Evolutionary conservation across 768 basidiomycete species (phyloP).

Genomic region (Amanita molliuscula): DNA sequence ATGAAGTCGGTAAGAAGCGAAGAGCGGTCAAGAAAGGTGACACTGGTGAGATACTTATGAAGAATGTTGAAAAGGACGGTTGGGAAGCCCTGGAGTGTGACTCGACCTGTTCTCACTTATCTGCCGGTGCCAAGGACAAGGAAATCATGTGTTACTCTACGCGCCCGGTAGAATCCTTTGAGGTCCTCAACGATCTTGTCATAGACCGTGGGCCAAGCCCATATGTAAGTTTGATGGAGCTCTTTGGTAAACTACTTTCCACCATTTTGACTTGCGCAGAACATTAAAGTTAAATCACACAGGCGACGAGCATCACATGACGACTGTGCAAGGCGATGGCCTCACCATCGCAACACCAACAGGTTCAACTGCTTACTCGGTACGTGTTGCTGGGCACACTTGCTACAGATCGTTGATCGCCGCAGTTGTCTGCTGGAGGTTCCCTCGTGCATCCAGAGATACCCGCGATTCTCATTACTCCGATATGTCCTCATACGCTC

Average conservation of each 20-base stretch:
- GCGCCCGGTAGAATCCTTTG: constrained; percentile 89
- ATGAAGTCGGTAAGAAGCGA: constrained; percentile 54
- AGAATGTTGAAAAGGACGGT: constrained; percentile 77
- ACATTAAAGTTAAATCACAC: background rate
- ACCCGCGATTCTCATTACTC: constrained; percentile 91
- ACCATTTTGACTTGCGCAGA: background rate
- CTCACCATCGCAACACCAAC: constrained; percentile 94
- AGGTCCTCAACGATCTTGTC: constrained; percentile 92
- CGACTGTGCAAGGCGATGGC: constrained; percentile 97
- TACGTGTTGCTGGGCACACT: constrained; percentile 26
- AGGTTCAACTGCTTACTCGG: constrained; percentile 97
- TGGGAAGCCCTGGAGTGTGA: constrained; percentile 96
- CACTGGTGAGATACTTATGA: constrained; percentile 97
- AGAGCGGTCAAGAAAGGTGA: constrained; percentile 89
- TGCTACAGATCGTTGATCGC: constrained; percentile 6
- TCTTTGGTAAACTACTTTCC: constrained; percentile 66
- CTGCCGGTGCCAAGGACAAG: constrained; percentile 65
- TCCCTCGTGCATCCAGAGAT: constrained; percentile 98
- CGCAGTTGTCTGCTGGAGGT: constrained; percentile 85
- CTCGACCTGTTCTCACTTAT: constrained; percentile 26
- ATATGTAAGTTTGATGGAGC: constrained; percentile 89
- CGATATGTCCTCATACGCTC: constrained; percentile 96
- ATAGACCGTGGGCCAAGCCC: constrained; percentile 98
- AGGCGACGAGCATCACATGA: constrained; percentile 99
- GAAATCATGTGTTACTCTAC: constrained; percentile 99